Evolutionary conservation across 768 basidiomycete genomes (phyloP).

Genomic region (Dentipellis sp.): DNA sequence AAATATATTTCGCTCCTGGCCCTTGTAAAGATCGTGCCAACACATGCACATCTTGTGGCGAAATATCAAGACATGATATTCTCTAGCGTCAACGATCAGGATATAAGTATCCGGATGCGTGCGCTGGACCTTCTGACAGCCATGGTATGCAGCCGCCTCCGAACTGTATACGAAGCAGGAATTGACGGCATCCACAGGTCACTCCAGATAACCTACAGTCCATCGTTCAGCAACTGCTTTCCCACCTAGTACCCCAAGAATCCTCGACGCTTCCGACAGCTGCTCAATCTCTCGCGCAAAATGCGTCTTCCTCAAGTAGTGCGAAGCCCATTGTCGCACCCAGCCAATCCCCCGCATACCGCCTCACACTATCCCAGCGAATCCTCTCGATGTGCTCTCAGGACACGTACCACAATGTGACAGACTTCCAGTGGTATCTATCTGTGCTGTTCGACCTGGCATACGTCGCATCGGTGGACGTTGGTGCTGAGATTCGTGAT

Average conservation of each 20-base stretch:
- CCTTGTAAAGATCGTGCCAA: slow-evolving; percentile 91
- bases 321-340: slow-evolving; percentile 36
- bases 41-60: slow-evolving; percentile 81
- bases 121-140: slow-evolving; percentile 90
- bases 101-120: slow-evolving; percentile 93
- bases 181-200: slow-evolving; percentile 39
- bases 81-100: slow-evolving; percentile 82
- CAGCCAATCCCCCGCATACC: slow-evolving; percentile 74
- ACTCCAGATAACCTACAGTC: slow-evolving; percentile 78
- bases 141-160: slow-evolving; percentile 47
- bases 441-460: slow-evolving; percentile 90
- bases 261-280: slow-evolving; percentile 48
- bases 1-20: slow-evolving; percentile 96
- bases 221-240: slow-evolving; percentile 82
- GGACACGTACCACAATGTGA: slow-evolving; percentile 77
- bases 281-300: slow-evolving; percentile 39
- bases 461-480: slow-evolving; percentile 73
- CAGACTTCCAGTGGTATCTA: slow-evolving; percentile 96
- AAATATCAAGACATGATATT: slow-evolving; percentile 91
- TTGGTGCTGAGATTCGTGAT: slow-evolving; percentile 71
- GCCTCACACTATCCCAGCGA: slow-evolving; percentile 69
- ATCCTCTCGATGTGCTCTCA: slow-evolving; percentile 84
- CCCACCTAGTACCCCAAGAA: slow-evolving; percentile 67
- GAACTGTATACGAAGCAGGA: slow-evolving; percentile 1
- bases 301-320: slow-evolving; percentile 30